Percentiles rank a stretch among this genome's conserved stretches.
These are phyloP conservation scores for Boletus sp. DNA, from an alignment of 768 basidiomycete genomes.

Conservation along the genomic window DNA sequence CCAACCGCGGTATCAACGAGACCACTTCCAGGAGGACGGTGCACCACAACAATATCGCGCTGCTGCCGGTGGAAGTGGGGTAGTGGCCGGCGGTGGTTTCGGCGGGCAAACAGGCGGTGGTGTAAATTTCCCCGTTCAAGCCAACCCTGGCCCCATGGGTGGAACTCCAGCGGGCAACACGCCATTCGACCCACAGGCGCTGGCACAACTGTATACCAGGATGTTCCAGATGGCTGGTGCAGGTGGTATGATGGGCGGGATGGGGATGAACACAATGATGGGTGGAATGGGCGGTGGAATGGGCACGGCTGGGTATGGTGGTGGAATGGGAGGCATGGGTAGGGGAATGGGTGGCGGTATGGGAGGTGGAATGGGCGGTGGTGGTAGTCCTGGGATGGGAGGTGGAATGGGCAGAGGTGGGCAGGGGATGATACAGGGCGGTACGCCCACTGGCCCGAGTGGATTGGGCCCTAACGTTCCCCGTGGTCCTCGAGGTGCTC, in stretches of 20 bases:
- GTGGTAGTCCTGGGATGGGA: constrained; percentile 39
- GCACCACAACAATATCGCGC: constrained; percentile 22
- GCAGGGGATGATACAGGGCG: constrained; percentile 40
- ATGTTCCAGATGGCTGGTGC: constrained; percentile 87
- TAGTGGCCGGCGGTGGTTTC: constrained; percentile 23
- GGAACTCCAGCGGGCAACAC: constrained; percentile 45
- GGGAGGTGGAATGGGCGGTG: constrained; percentile 43
- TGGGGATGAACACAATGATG: constrained; percentile 41
- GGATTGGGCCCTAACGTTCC: constrained; percentile 60
- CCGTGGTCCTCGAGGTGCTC: constrained; percentile 61
- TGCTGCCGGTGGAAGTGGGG: constrained; percentile 6
- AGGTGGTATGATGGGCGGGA: constrained; percentile 42
- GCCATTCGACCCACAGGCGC: constrained; percentile 88
- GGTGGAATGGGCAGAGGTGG: constrained; percentile 43
- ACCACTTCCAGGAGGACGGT: constrained; percentile 54
- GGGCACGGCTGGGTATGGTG: constrained; percentile 34
- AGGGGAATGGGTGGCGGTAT: constrained; percentile 37
- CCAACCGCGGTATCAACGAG: constrained; percentile 83
- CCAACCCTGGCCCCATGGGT: constrained; percentile 22
- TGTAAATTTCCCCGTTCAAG: constrained; percentile 36
- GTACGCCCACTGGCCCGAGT: constrained; percentile 34
- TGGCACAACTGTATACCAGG: constrained; percentile 90
- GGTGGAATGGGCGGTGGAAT: constrained; percentile 36
- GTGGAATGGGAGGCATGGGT: constrained; percentile 39
- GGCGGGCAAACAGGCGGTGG: constrained; percentile 34